A percentile compares a stretch with the other conserved stretches of the same genome.
phyloP scores from a whole-genome alignment of 2,329 filamentous ascomycete species.

The Tolypocladium cylindrosporum region DNA sequence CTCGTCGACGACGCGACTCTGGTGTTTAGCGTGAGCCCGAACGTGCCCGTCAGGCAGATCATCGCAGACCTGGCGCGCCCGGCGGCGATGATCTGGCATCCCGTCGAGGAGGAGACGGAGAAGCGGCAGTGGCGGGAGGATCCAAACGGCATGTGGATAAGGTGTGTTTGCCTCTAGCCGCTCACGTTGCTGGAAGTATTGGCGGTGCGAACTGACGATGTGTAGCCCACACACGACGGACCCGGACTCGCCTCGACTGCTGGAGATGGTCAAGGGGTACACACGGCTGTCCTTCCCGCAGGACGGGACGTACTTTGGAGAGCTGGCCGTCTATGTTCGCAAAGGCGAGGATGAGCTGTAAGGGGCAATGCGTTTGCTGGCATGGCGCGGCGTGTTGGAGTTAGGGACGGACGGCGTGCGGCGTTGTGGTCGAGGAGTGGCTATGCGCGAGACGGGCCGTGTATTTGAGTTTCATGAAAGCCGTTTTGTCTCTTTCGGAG shows the following conservation, averaged over 20 bases:
- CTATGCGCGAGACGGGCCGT: too few relatives aligned
- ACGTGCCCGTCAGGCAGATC: slow-evolving; percentile 12
- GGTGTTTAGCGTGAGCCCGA: slow-evolving; percentile 7
- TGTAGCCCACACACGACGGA: slow-evolving; percentile 2
- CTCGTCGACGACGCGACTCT: slow-evolving; percentile 8
- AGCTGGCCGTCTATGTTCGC: neutral
- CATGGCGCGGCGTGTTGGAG: too few relatives aligned
- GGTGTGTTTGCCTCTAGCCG: neutral
- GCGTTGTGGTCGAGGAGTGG: too few relatives aligned
- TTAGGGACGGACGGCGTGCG: too few relatives aligned
- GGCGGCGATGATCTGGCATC: slow-evolving; percentile 10
- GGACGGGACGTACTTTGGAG: neutral
- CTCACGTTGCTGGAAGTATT: too few relatives aligned
- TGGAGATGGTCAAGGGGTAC: slow-evolving; percentile 1
- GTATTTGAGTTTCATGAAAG: too few relatives aligned
- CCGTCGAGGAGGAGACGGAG: neutral
- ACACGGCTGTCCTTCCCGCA: neutral
- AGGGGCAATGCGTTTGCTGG: too few relatives aligned
- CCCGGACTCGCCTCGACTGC: neutral
- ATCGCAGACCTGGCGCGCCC: slow-evolving; percentile 9
- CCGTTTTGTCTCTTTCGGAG: too few relatives aligned
- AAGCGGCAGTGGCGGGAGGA: neutral
- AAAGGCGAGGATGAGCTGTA: neutral
- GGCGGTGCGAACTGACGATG: too few relatives aligned
- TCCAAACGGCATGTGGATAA: neutral